phyloP scores from a whole-genome alignment of 2,329 filamentous ascomycete species.

The Pseudocercospora vitis region DNA sequence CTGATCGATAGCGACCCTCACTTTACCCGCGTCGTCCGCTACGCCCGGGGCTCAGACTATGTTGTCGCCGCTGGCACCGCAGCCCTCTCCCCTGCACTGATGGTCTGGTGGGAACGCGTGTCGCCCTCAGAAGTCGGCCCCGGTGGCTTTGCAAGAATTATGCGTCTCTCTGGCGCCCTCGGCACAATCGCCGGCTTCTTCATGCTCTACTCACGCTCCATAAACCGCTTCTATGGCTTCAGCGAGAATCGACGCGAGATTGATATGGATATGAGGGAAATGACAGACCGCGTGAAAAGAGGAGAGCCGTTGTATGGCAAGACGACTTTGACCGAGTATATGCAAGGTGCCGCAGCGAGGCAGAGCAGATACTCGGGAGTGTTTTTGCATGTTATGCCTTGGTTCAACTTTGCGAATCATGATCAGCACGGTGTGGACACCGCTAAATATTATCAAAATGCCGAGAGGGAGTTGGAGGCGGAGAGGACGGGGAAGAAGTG shows the following conservation, averaged over 20 bases:
- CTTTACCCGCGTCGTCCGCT: slow-evolving; percentile 83
- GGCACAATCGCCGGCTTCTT: slow-evolving; percentile 77
- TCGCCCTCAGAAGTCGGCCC: slow-evolving; percentile 81
- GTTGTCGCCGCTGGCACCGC: slow-evolving; percentile 66
- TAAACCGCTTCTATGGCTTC: slow-evolving; percentile 89
- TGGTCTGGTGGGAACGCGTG: slow-evolving; percentile 78
- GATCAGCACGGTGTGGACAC: slow-evolving; percentile 95
- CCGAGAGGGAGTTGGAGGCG: slow-evolving; percentile 87
- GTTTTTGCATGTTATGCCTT: slow-evolving; percentile 81
- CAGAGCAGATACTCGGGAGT: slow-evolving; percentile 90
- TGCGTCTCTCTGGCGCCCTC: slow-evolving; percentile 75
- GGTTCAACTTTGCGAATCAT: slow-evolving; percentile 99
- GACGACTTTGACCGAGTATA: slow-evolving; percentile 74
- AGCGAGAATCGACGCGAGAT: slow-evolving; percentile 88
- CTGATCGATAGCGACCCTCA: slow-evolving; percentile 99
- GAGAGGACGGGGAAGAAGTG: slow-evolving; percentile 53
- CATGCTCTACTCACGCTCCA: slow-evolving; percentile 80
- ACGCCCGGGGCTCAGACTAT: slow-evolving; percentile 86
- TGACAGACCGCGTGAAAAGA: slow-evolving; percentile 93
- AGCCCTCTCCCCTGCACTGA: slow-evolving; percentile 69
- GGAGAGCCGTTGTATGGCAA: slow-evolving; percentile 87
- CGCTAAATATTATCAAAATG: slow-evolving; percentile 96
- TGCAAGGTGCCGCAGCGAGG: slow-evolving; percentile 88
- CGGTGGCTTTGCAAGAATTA: slow-evolving; percentile 76
- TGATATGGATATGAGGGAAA: slow-evolving; percentile 96